phyloP scores from a whole-genome alignment of 257 asterid genomes.

The Gardenia jasminoides region DNA sequence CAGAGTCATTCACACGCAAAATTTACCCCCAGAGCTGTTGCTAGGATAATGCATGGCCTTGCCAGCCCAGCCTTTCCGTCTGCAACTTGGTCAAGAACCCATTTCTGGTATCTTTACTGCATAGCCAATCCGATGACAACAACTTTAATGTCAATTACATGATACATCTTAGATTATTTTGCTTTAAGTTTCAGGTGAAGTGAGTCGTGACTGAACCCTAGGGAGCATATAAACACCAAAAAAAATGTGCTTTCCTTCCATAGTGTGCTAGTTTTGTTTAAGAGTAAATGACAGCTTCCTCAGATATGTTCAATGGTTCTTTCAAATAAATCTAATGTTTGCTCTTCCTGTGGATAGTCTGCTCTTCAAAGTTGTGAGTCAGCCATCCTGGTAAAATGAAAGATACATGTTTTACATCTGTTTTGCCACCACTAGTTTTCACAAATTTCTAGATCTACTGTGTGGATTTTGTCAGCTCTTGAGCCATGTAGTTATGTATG shows the following conservation, averaged over 20 bases:
- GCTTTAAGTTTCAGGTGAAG: not conserved
- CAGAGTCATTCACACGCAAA: constrained; percentile 77
- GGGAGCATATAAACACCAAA: not conserved
- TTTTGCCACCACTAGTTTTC: not conserved
- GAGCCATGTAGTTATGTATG: not conserved
- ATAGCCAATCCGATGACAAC: not conserved
- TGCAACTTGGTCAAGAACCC: constrained; percentile 86
- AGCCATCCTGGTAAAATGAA: not conserved
- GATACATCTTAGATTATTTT: not conserved
- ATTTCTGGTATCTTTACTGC: constrained; percentile 70
- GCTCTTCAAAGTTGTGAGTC: not conserved
- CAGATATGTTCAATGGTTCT: not conserved
- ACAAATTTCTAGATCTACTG: no score
- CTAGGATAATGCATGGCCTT: constrained; percentile 89
- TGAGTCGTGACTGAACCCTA: not conserved
- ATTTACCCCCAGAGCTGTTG: constrained; percentile 89
- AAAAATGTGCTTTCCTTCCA: not conserved
- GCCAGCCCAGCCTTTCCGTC: constrained; percentile 88
- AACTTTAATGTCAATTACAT: not conserved
- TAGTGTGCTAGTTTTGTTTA: not conserved
- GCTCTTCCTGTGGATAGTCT: not conserved
- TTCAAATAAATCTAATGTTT: not conserved
- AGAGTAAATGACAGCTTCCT: not conserved
- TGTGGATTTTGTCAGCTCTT: not conserved
- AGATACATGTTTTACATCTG: not conserved